Evolutionary conservation across 2,329 filamentous ascomycete genomes (phyloP).

Genomic region (Arthrobotrys entomopaga): DNA sequence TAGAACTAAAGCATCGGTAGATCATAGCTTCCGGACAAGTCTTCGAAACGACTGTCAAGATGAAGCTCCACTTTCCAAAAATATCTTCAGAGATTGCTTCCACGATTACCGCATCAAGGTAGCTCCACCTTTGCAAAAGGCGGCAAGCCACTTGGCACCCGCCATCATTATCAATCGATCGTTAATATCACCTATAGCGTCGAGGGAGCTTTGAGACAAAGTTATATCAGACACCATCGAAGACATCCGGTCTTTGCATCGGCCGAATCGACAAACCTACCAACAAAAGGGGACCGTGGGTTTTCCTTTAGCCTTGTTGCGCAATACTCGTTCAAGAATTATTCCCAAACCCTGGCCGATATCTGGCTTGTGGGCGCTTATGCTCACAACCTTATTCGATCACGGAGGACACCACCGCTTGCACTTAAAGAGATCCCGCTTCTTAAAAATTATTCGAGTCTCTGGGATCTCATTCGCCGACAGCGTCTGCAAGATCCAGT

Average conservation of each 20-base stretch:
- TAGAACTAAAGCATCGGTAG: too few species aligned
- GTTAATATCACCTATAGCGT: not conserved
- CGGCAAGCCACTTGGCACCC: too few species aligned
- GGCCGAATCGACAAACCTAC: conserved; percentile 14
- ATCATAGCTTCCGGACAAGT: too few species aligned
- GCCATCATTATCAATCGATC: too few species aligned
- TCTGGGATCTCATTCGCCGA: conserved; percentile 16
- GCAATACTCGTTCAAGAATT: conserved; percentile 34
- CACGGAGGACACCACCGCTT: conserved; percentile 27
- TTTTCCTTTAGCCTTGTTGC: conserved; percentile 24
- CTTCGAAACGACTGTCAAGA: too few species aligned
- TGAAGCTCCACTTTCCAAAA: not conserved
- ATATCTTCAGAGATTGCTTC: not conserved
- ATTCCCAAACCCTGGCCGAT: conserved; percentile 41
- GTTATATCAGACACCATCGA: too few species aligned
- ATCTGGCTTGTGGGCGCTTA: conserved; percentile 43
- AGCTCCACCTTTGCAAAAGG: too few species aligned
- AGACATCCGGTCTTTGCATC: too few species aligned
- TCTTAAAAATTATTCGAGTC: conserved; percentile 26
- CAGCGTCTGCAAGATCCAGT: conserved; percentile 37
- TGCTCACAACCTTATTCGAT: conserved; percentile 50
- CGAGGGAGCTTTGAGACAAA: too few species aligned
- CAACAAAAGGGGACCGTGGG: conserved; percentile 13
- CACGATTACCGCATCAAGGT: too few species aligned
- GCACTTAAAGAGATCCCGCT: conserved; percentile 43